Conservation (phyloP, 2,329 filamentous ascomycete species). For the Penicillium sp. region DNA sequence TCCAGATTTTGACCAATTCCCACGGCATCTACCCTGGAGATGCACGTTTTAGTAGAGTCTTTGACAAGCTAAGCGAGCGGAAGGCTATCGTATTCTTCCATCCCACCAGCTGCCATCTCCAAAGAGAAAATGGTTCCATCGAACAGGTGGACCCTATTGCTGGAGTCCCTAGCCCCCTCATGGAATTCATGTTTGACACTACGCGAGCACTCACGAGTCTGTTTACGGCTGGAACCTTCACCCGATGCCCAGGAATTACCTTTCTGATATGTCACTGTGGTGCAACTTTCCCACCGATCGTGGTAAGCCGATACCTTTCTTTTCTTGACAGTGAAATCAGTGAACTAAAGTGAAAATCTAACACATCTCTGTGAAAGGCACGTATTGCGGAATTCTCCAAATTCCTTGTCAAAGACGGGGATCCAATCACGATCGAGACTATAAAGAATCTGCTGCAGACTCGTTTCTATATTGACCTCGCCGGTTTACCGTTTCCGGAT, state of each 20-base stretch:
- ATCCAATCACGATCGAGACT: slow-evolving; percentile 9
- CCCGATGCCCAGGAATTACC: slow-evolving; percentile 23
- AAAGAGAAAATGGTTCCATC: slow-evolving; percentile 2
- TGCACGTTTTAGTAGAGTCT: slow-evolving; percentile 48
- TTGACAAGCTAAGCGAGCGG: slow-evolving; percentile 50
- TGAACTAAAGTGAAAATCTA: not conserved
- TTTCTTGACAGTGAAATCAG: not conserved
- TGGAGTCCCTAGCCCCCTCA: slow-evolving; percentile 23
- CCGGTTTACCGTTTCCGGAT: slow-evolving; percentile 53
- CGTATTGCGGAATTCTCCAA: slow-evolving; percentile 24
- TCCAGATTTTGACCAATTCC: slow-evolving; percentile 55
- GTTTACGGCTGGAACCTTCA: slow-evolving; percentile 23
- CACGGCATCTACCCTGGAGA: slow-evolving; percentile 57
- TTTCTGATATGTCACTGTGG: slow-evolving; percentile 30
- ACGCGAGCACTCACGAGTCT: slow-evolving; percentile 28
- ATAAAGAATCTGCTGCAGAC: slow-evolving; percentile 22
- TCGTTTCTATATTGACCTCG: slow-evolving; percentile 57
- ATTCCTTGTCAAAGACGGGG: not conserved
- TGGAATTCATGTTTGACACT: slow-evolving; percentile 33
- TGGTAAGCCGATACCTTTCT: not conserved
- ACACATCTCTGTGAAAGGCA: not conserved
- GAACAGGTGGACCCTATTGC: slow-evolving; percentile 15
- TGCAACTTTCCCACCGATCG: slow-evolving; percentile 34
- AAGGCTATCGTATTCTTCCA: slow-evolving; percentile 57
- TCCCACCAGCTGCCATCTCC: slow-evolving; percentile 44